phyloP scores from a whole-genome alignment of 345 rosid species.

The Arabidopsis suecica region DNA sequence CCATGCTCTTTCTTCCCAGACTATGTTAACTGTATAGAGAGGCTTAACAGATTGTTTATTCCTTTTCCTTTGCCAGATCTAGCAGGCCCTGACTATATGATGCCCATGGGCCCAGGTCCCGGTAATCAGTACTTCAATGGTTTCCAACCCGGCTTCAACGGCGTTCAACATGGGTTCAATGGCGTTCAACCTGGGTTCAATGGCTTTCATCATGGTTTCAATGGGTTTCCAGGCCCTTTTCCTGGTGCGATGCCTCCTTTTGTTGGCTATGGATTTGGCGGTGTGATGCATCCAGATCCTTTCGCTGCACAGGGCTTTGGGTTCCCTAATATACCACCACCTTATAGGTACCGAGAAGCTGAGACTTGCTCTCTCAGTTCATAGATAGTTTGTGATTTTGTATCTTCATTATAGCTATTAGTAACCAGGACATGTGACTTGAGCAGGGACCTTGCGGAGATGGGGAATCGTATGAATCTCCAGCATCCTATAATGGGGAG shows the following conservation, averaged over 20 bases:
- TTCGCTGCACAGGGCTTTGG: slow-evolving; percentile 43
- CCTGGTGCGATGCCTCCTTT: slow-evolving; percentile 41
- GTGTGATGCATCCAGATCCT: slow-evolving; percentile 40
- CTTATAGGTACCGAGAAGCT: slow-evolving; percentile 39
- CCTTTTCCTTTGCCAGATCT: slow-evolving; percentile 50
- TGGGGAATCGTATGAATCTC: slow-evolving; percentile 69
- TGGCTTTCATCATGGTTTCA: slow-evolving; percentile 44
- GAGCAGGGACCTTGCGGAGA: slow-evolving; percentile 75
- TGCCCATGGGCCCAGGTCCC: slow-evolving; percentile 74
- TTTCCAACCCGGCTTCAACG: slow-evolving; percentile 36
- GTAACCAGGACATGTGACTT: not conserved
- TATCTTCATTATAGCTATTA: not conserved
- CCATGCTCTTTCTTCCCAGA: not conserved
- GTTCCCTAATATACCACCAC: slow-evolving; percentile 45
- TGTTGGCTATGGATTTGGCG: slow-evolving; percentile 33
- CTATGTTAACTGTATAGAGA: slow-evolving; percentile 9
- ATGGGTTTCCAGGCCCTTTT: slow-evolving; percentile 44
- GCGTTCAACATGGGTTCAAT: slow-evolving; percentile 39
- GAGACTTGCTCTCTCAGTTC: not conserved
- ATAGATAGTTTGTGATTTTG: not conserved
- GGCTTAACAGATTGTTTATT: slow-evolving; percentile 29
- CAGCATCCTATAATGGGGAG: slow-evolving; percentile 88
- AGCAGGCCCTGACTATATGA: slow-evolving; percentile 77
- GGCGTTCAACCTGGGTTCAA: slow-evolving; percentile 44
- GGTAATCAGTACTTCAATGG: slow-evolving; percentile 74